Evolutionary conservation across 257 asterid species (phyloP).

Genomic region (Solanum gracilifrons): DNA sequence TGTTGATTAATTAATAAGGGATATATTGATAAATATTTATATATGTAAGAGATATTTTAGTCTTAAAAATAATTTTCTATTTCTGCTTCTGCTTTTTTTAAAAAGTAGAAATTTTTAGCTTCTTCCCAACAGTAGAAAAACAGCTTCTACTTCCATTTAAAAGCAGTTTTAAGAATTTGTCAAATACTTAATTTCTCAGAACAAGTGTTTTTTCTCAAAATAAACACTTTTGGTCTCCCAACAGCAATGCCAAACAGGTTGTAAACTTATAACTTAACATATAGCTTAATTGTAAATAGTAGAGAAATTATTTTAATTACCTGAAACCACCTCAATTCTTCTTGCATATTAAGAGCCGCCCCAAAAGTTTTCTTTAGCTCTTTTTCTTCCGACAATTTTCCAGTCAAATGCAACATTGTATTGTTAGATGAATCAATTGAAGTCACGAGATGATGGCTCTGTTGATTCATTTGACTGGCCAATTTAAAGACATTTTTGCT

Average conservation of each 20-base stretch:
- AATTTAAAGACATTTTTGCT: neutral
- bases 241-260: accelerated
- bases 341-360: conserved; percentile 38
- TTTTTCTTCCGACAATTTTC: conserved; percentile 12
- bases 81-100: no score
- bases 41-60: no score
- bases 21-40: no score
- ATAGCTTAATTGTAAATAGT: neutral
- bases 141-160: no score
- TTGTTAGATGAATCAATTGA: neutral
- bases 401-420: conserved; percentile 3
- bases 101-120: no score
- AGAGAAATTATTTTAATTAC: neutral
- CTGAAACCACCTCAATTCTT: conserved; percentile 33
- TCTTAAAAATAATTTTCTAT: no score
- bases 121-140: no score
- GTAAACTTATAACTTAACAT: neutral
- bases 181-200: no score
- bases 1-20: no score
- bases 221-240: no score
- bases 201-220: no score
- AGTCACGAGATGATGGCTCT: neutral
- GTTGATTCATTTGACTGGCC: neutral
- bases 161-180: no score
- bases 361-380: conserved; percentile 21